A percentile compares a stretch with the other conserved stretches of the same genome.
Evolutionary conservation across 495 filamentous ascomycete species (phyloP).

Genomic region (Hypoxylon fuscum): DNA sequence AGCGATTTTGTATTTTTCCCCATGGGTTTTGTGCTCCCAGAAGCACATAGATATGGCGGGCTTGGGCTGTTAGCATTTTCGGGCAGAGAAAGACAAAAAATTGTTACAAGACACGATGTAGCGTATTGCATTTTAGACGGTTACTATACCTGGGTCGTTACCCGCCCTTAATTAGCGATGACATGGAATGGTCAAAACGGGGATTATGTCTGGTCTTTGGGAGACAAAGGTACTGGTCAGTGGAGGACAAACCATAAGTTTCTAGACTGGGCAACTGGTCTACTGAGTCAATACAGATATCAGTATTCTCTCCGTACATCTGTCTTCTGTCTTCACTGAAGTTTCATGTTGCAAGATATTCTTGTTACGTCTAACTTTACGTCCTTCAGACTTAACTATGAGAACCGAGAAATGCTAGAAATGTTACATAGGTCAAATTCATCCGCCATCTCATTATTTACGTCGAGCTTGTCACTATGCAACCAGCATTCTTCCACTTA

Average conservation of each 20-base stretch:
- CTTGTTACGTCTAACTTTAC: no score
- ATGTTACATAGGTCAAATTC: no score
- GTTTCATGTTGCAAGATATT: no score
- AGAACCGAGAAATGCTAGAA: no score
- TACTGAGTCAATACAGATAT: constrained; percentile 26
- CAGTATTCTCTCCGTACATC: constrained; percentile 15
- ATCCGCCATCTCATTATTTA: neutral
- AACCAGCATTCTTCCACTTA: neutral
- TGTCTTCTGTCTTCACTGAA: neutral
- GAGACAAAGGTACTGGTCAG: constrained; percentile 8
- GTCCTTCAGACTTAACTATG: no score
- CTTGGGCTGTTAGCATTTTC: constrained; percentile 27
- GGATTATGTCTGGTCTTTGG: neutral
- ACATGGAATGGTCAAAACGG: constrained; percentile 1
- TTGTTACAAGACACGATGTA: constrained; percentile 15
- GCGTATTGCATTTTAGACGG: constrained; percentile 25
- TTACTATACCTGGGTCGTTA: constrained; percentile 30
- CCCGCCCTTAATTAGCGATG: constrained; percentile 7
- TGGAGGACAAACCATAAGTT: constrained; percentile 12
- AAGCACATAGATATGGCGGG: constrained; percentile 34
- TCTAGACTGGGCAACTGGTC: constrained; percentile 23
- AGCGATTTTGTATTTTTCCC: constrained; percentile 21
- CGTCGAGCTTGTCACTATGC: neutral
- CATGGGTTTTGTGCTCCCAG: constrained; percentile 9
- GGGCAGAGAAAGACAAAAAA: constrained; percentile 26